Conservation (phyloP, 106 monocot species). For the Vanilla planifolia region DNA sequence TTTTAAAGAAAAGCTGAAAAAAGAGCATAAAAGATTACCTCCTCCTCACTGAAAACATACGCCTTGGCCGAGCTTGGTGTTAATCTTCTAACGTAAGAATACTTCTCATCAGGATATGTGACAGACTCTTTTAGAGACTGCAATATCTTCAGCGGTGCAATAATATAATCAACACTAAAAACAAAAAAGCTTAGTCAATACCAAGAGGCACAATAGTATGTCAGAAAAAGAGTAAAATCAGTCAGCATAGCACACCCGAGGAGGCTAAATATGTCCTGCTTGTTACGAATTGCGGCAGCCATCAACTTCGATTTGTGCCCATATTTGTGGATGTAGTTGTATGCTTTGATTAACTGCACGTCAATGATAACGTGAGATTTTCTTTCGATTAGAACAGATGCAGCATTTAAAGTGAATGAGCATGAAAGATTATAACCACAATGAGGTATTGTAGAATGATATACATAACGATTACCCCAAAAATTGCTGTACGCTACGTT, state of each 20-base stretch:
- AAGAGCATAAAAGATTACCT: slow-evolving; percentile 50
- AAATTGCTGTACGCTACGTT: no score
- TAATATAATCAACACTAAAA: slow-evolving; percentile 83
- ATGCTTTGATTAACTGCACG: slow-evolving; percentile 73
- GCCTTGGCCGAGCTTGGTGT: slow-evolving; percentile 51
- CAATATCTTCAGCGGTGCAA: slow-evolving; percentile 88
- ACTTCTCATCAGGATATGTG: slow-evolving; percentile 75
- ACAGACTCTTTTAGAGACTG: slow-evolving; percentile 82
- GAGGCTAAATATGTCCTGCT: slow-evolving; percentile 89
- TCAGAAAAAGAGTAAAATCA: no score
- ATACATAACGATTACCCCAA: no score
- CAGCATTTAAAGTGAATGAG: background rate
- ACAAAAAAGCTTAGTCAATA: background rate
- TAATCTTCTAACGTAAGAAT: slow-evolving; percentile 60
- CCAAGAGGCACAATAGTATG: no score
- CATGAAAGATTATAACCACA: no score
- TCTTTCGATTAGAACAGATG: background rate
- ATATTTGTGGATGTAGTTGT: slow-evolving; percentile 95
- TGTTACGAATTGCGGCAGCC: slow-evolving; percentile 96
- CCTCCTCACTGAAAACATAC: slow-evolving; percentile 63
- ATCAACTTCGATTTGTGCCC: slow-evolving; percentile 89
- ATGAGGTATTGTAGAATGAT: no score
- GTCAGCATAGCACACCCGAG: slow-evolving; percentile 46
- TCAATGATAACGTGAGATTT: background rate
- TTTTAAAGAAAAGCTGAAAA: no score